A percentile compares a stretch with the other conserved stretches of the same genome.
These are phyloP conservation scores for Isabelozyma gotoi DNA, from an alignment of 805 yeast genomes.

Conservation along the genomic window DNA sequence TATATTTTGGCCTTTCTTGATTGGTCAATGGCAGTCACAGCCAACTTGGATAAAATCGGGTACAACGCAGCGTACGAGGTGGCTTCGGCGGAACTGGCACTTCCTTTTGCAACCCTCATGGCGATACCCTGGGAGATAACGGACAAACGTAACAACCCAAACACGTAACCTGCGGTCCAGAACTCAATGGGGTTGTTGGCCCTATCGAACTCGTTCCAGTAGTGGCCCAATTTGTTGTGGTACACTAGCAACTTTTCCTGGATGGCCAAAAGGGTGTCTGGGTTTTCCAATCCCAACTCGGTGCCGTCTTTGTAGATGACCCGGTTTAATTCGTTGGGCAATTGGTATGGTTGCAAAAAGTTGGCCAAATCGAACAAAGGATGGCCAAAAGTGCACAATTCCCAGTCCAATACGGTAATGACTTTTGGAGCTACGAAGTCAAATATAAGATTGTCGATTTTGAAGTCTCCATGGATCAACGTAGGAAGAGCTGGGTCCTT, in stretches of 20 bases:
- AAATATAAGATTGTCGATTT: constrained; percentile 62
- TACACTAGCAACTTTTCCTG: constrained; percentile 26
- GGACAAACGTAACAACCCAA: constrained; percentile 53
- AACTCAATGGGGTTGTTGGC: constrained; percentile 43
- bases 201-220: constrained; percentile 32
- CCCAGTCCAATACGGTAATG: constrained; percentile 65
- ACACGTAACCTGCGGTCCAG: constrained; percentile 56
- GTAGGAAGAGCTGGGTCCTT: constrained; percentile 43
- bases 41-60: constrained; percentile 29
- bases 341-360: constrained; percentile 52
- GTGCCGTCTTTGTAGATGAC: constrained; percentile 22
- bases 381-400: constrained; percentile 62
- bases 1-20: not conserved
- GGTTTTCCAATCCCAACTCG: constrained; percentile 31
- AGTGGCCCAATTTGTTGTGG: constrained; percentile 17
- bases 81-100: constrained; percentile 55
- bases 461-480: constrained; percentile 64
- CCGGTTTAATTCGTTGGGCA: constrained; percentile 39
- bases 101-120: constrained; percentile 51
- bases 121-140: constrained; percentile 66
- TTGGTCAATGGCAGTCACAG: constrained; percentile 16
- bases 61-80: constrained; percentile 35
- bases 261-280: constrained; percentile 18
- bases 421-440: constrained; percentile 51
- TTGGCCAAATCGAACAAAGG: constrained; percentile 64